These are phyloP conservation scores for Heterobasidion irregulare DNA, from an alignment of 1,284 basidiomycete genomes.

Conservation along the genomic window DNA sequence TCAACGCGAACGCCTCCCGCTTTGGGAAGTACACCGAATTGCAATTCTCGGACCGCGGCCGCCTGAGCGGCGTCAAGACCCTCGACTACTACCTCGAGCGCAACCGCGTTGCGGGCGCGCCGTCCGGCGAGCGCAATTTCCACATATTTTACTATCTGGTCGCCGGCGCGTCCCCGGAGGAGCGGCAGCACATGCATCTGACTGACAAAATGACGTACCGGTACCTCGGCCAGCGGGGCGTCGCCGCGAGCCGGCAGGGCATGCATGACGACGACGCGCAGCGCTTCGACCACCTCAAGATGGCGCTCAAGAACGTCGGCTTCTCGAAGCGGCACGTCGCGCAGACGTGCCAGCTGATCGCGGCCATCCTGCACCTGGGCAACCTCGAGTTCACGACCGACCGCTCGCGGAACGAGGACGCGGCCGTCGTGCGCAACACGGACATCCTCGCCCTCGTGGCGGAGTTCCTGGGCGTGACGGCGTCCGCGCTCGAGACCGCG, in stretches of 20 bases:
- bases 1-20: slow-evolving; percentile 87
- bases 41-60: slow-evolving; percentile 87
- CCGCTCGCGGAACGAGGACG: slow-evolving; percentile 75
- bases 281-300: slow-evolving; percentile 87
- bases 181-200: slow-evolving; percentile 81
- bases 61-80: slow-evolving; percentile 87
- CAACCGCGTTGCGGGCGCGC: slow-evolving; percentile 72
- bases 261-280: slow-evolving; percentile 66
- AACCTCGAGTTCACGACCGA: slow-evolving; percentile 93
- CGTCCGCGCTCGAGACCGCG: slow-evolving; percentile 71
- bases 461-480: slow-evolving; percentile 84
- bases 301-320: slow-evolving; percentile 88
- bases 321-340: slow-evolving; percentile 91
- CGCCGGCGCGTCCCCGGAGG: slow-evolving; percentile 83
- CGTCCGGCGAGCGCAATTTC: slow-evolving; percentile 89
- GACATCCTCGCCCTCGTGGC: slow-evolving; percentile 79
- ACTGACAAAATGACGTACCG: slow-evolving; percentile 73
- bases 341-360: slow-evolving; percentile 89
- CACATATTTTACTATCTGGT: slow-evolving; percentile 96
- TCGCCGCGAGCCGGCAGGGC: slow-evolving; percentile 28
- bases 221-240: slow-evolving; percentile 69
- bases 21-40: slow-evolving; percentile 93
- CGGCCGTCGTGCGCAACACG: slow-evolving; percentile 77
- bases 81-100: slow-evolving; percentile 96
- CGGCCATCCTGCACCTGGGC: slow-evolving; percentile 92